Evolutionary conservation across 2,329 filamentous ascomycete genomes (phyloP).

Genomic region (Aureobasidium sp.): DNA sequence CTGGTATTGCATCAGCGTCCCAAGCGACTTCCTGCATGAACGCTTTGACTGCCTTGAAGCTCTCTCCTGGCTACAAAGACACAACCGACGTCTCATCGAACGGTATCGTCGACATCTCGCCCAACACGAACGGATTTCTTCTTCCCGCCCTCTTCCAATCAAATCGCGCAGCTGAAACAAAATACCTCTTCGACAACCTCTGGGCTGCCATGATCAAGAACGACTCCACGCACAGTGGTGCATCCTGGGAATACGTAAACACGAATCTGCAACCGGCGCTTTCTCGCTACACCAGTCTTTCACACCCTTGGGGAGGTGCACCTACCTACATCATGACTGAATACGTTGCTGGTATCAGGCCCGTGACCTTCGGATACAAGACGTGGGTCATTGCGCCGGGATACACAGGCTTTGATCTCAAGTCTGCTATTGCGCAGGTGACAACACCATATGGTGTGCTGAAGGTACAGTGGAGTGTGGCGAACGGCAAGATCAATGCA

Average conservation of each 20-base stretch:
- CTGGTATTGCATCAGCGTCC: constrained; percentile 27
- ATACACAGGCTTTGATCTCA: constrained; percentile 23
- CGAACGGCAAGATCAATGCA: not conserved
- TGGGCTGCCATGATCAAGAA: constrained; percentile 38
- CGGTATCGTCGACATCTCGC: constrained; percentile 29
- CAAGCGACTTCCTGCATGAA: constrained; percentile 26
- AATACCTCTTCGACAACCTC: constrained; percentile 30
- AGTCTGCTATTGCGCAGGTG: constrained; percentile 21
- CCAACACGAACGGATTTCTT: constrained; percentile 41
- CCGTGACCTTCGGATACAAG: constrained; percentile 22
- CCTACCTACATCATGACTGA: constrained; percentile 39
- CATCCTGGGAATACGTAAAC: constrained; percentile 40
- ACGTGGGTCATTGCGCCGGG: constrained; percentile 25
- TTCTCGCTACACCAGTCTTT: constrained; percentile 35
- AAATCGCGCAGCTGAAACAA: constrained; percentile 19
- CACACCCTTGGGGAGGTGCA: constrained; percentile 39
- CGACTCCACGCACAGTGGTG: constrained; percentile 30
- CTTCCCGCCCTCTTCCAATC: constrained; percentile 31
- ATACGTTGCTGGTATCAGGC: constrained; percentile 25
- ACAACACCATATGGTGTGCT: constrained; percentile 23
- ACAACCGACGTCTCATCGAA: not conserved
- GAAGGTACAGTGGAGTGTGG: constrained; percentile 17
- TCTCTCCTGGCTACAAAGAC: constrained; percentile 33
- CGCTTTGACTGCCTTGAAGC: constrained; percentile 25
- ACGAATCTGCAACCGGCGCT: constrained; percentile 34